Base-by-base conservation (phyloP, 2,329 filamentous ascomycete species). In the Apiospora aurea region DNA sequence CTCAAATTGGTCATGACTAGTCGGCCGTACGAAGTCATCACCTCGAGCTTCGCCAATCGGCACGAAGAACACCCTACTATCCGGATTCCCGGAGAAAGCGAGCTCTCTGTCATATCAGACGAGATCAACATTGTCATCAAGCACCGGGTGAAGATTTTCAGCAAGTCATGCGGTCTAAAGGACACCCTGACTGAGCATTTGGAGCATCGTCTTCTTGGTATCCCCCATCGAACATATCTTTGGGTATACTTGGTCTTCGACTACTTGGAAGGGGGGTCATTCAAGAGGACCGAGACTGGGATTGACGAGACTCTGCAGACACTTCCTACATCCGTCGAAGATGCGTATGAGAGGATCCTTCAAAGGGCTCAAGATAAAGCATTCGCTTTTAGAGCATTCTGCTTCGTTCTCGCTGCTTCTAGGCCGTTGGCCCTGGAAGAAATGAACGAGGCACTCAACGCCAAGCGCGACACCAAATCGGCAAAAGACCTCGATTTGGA, bases 221-320 rank as follows among this genome's bases (percentile, higher is more conserved):
- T 71, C 38, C 43, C 73, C 0, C 75, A 83, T 51, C 79, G 81
- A 14, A 84, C 81, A 0, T 83, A 83, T 69, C 80, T 84, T 21
- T 84, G 79, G 82, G 74, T 82, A 4, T 76, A 81, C 51, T 77
- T 83, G 70, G 75, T 83, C 1, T 80, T 83, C 16, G 74, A 82
- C 18, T 75, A 79, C 69, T 71, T 83, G 16, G 29, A 76, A 5
- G 51, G 11, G 2, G 13, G 26, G 8, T 57, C 51, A 8, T 57
- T 57, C 51, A 57, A 64, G 71, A 66, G 18, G 44, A 57, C 51
- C 2, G 14, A 57, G 0, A 34, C 7, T 5, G 24, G 51, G 0
- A 34, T 57, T 4, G 51, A 34, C 14, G 51, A 57, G 6, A 26
- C 51, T 3, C 4, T 57, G 1, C 2, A 6, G 7, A 57, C 24